Evolutionary conservation across 805 yeast genomes (phyloP).

Genomic region (Starmerella apis): DNA sequence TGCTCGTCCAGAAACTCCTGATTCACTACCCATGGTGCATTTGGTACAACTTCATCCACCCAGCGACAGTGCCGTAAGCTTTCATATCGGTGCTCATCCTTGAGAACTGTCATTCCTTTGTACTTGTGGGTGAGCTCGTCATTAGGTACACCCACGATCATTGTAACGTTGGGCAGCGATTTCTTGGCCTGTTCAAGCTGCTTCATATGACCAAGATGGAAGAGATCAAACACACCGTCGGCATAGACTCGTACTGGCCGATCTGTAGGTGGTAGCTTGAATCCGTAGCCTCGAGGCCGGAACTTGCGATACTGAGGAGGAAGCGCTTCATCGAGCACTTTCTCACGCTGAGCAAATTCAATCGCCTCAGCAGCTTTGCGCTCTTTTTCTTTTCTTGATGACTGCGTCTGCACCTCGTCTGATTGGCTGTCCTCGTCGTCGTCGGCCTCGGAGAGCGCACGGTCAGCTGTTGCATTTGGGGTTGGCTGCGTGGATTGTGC

Average conservation of each 20-base stretch:
- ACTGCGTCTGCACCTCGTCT: neutral
- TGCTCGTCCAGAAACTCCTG: conserved; percentile 69
- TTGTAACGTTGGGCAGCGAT: conserved; percentile 68
- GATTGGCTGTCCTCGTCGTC: conserved; percentile 6
- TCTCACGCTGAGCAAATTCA: conserved; percentile 40
- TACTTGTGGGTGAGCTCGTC: conserved; percentile 84
- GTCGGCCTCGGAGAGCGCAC: neutral
- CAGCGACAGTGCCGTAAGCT: conserved; percentile 88
- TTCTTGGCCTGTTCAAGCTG: conserved; percentile 95
- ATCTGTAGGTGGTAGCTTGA: conserved; percentile 74
- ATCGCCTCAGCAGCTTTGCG: conserved; percentile 26
- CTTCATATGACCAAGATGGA: conserved; percentile 95
- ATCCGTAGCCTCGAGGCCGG: conserved; percentile 67
- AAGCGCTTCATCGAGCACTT: conserved; percentile 48
- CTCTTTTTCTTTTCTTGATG: conserved; percentile 7
- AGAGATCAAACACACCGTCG: conserved; percentile 94
- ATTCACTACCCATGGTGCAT: conserved; percentile 93
- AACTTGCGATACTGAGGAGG: conserved; percentile 64
- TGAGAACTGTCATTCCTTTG: conserved; percentile 85
- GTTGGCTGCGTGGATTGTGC: neutral
- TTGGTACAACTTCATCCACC: conserved; percentile 93
- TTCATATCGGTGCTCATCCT: conserved; percentile 80
- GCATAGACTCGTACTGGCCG: conserved; percentile 92
- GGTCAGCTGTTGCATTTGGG: conserved; percentile 8
- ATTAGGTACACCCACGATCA: conserved; percentile 86